phyloP scores from a whole-genome alignment of 495 filamentous ascomycete species.

The Melanomma pulvis-pyrius region DNA sequence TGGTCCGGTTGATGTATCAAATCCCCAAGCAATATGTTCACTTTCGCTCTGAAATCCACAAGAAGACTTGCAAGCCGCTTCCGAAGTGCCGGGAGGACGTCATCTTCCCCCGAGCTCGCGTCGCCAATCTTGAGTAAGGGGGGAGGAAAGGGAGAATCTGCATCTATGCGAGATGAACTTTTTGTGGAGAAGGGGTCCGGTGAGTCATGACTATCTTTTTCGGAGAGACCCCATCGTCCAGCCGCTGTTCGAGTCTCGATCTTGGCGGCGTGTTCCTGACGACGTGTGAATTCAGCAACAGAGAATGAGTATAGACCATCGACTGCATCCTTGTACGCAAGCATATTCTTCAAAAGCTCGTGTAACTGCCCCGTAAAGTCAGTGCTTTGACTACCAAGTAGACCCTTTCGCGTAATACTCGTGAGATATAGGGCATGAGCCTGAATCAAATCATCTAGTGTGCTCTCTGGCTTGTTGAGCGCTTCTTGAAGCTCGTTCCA shows the following conservation, averaged over 20 bases:
- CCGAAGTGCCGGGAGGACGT: conserved; percentile 75
- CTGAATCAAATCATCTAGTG: conserved; percentile 90
- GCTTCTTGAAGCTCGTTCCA: conserved; percentile 86
- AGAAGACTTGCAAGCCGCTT: conserved; percentile 70
- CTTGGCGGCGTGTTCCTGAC: conserved; percentile 79
- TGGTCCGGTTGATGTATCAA: conserved; percentile 90
- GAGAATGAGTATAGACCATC: conserved; percentile 93
- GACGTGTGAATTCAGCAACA: conserved; percentile 87
- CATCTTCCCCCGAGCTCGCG: conserved; percentile 53
- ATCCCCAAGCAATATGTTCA: conserved; percentile 85
- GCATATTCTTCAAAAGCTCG: conserved; percentile 91
- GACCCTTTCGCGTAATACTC: conserved; percentile 93
- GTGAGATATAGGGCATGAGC: conserved; percentile 91
- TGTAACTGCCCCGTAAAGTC: conserved; percentile 89
- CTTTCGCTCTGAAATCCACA: conserved; percentile 68
- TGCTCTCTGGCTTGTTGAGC: conserved; percentile 78
- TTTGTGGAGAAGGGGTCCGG: conserved; percentile 24
- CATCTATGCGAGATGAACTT: conserved; percentile 6
- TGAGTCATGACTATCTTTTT: conserved; percentile 50
- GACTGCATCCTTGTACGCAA: conserved; percentile 88
- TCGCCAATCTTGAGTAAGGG: conserved; percentile 28
- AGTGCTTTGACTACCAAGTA: conserved; percentile 67
- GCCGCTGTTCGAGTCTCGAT: conserved; percentile 66
- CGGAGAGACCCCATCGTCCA: conserved; percentile 66
- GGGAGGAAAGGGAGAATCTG: conserved; percentile 43